Evolutionary conservation across 306 rosid genomes (phyloP), one percentile per base, ranked within the genome.

Genomic region (Phaseolus lunatus): DNA sequence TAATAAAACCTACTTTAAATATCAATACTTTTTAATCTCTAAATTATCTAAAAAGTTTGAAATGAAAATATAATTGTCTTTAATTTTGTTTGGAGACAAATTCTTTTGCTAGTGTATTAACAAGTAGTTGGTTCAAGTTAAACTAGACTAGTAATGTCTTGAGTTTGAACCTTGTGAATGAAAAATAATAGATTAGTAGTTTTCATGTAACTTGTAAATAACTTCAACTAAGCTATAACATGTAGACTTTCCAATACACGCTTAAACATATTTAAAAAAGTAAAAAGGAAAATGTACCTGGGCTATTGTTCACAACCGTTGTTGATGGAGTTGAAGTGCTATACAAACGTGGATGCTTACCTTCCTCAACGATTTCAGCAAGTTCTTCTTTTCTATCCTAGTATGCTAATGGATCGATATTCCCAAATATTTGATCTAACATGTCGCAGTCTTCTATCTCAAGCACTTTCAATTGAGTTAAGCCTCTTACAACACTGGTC

Each of bases 361-460:
- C 29, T 6, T 37, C 70, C 45, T 20, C 76, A 80, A 80, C 15
- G 5, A 50, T 18, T 50, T 50, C 23, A 49, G 0, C 2, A 20
- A 1, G 2, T 20, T 20, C 27, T 19, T 53, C 44, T 39, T 39
- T 4, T 5, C 35, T 29, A 54, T 54, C 31, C 1, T 9, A 9
- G 12, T 5, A 0, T 13, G 66, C 19, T 27, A 4, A 27, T 59
- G 39, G 41, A 27, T 26, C 39, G 14, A 59, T 27, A 59, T 59
- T 41, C 5, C 16, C 67, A 16, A 62, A 16, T 29, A 52, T 73
- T 82, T 58, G 49, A 44, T 61, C 73, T 18, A 70, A 23, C 22
- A 18, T 5, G 11, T 58, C 3, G 24, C 83, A 67, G 0, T 19
- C 0, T 23, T 16, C 19, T 68, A 67, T 48, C 16, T 20, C 3